These are phyloP conservation scores for Termitomyces sp. DNA, from an alignment of 768 basidiomycete genomes.

Conservation along the genomic window DNA sequence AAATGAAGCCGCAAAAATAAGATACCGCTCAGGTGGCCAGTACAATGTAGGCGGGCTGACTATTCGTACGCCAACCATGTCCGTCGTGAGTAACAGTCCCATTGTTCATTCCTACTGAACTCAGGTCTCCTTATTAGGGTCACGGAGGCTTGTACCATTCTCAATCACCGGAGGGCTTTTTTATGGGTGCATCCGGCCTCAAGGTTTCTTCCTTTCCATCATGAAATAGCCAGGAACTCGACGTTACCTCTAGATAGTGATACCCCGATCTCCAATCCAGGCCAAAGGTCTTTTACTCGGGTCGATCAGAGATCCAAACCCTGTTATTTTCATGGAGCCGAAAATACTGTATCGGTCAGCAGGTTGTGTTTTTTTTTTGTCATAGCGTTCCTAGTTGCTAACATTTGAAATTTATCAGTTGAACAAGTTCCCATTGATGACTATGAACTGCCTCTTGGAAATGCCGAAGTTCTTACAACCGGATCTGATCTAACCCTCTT, in stretches of 20 bases:
- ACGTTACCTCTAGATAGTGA: constrained; percentile 52
- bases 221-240: neutral
- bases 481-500: constrained; percentile 87
- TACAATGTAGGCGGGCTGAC: constrained; percentile 82
- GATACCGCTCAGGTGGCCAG: constrained; percentile 83
- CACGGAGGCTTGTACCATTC: constrained; percentile 94
- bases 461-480: constrained; percentile 67
- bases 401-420: constrained; percentile 33
- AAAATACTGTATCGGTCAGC: constrained; percentile 90
- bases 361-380: constrained; percentile 31
- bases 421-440: constrained; percentile 93
- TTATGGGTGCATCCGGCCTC: constrained; percentile 84
- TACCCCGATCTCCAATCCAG: constrained; percentile 91
- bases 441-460: constrained; percentile 75
- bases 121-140: constrained; percentile 26
- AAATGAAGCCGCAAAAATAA: constrained; percentile 91
- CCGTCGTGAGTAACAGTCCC: constrained; percentile 52
- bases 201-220: constrained; percentile 47
- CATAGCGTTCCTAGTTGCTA: neutral
- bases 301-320: constrained; percentile 89
- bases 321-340: constrained; percentile 94
- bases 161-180: constrained; percentile 93
- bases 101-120: neutral
- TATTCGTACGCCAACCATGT: constrained; percentile 82
- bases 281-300: constrained; percentile 89